Conservation (phyloP, 208 protist genomes). For the Trypanosoma vivax region DNA sequence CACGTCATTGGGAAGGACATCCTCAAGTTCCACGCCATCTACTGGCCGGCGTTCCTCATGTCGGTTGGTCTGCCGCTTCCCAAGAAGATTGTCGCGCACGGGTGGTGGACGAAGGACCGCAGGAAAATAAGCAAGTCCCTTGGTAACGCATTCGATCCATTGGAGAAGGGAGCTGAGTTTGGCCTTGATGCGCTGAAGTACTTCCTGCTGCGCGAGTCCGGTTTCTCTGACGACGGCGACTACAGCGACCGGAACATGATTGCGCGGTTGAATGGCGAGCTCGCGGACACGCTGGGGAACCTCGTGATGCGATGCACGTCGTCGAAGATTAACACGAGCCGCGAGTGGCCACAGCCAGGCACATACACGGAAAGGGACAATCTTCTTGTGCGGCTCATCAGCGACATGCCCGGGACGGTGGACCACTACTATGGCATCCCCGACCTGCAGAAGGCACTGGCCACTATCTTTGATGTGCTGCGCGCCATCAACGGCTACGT, state of each 20-base stretch:
- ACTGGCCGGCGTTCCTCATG: constrained; percentile 98
- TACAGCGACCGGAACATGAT: constrained; percentile 89
- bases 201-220: constrained; percentile 93
- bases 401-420: constrained; percentile 51
- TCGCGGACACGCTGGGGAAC: constrained; percentile 93
- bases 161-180: constrained; percentile 73
- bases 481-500: constrained; percentile 87
- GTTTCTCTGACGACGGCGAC: constrained; percentile 92
- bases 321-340: constrained; percentile 74
- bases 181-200: constrained; percentile 92
- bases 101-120: constrained; percentile 93
- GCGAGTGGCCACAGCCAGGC: constrained; percentile 56
- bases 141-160: constrained; percentile 96
- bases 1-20: constrained; percentile 99
- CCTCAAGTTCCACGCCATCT: constrained; percentile 98
- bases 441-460: constrained; percentile 84
- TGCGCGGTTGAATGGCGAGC: constrained; percentile 84
- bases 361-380: constrained; percentile 62
- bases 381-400: constrained; percentile 46
- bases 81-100: constrained; percentile 88
- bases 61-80: constrained; percentile 91
- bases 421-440: constrained; percentile 80
- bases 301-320: constrained; percentile 82
- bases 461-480: constrained; percentile 83
- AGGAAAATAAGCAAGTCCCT: constrained; percentile 97